Conservation (phyloP, 306 rosid genomes). For the Glycine tomentella region DNA sequence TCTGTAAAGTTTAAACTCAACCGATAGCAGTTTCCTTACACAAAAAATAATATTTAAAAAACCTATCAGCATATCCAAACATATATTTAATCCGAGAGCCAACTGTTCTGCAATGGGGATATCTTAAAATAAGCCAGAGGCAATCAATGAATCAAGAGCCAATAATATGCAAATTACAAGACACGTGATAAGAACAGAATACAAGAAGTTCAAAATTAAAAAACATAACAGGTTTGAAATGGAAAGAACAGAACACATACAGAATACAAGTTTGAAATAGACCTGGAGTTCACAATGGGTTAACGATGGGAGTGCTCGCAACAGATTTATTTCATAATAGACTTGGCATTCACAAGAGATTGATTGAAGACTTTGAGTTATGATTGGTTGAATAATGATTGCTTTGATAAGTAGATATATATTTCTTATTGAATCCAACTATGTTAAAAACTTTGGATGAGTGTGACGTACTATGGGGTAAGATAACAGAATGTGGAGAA, state of each 20-base stretch:
- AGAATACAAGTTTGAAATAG: background rate
- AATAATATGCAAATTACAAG: background rate
- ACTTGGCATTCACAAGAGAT: background rate
- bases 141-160: no score
- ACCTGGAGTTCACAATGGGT: background rate
- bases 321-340: background rate
- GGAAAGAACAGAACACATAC: background rate
- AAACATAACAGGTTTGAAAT: background rate
- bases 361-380: background rate
- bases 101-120: background rate
- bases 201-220: background rate
- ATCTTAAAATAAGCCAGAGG: constrained; percentile 4
- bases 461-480: background rate
- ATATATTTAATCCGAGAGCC: background rate
- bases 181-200: background rate
- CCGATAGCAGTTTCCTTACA: no score
- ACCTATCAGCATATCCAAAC: no score
- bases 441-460: constrained; percentile 10
- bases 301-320: background rate
- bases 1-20: no score
- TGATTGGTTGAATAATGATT: background rate
- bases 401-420: background rate
- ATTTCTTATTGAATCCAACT: background rate
- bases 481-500: background rate
- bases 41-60: no score